Base-by-base conservation (phyloP, 1,284 basidiomycete genomes). In the Trichosporon sp. region DNA sequence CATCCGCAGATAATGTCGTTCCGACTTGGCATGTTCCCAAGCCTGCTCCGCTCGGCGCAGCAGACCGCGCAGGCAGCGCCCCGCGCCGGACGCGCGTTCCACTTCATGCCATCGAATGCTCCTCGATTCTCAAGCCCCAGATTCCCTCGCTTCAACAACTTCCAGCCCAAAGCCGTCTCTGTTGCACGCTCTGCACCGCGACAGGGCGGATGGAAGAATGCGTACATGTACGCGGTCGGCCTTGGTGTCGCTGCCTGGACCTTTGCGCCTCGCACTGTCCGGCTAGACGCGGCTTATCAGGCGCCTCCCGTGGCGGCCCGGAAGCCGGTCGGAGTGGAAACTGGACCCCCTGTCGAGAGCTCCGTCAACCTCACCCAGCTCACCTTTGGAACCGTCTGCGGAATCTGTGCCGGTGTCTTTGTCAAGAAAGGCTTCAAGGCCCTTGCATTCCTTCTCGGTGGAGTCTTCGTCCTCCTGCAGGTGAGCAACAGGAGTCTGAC, bases 351-450 rank as follows among this genome's bases (percentile, higher is more conserved):
- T 10, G 61, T 66, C 84, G 72, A 82, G 59, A 92, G 90, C 36
- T 84, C 86, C 1, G 83, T 95, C 29, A 89, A 87, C 67, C 66
- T 87, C n/a, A 91, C 90, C 74, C 87, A 95, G 73, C 86, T 97
- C 54, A 84, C 87, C 0, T 96, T 97, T 74, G 94, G 95, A 32
- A 90, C 91, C 13, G 86, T 90, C 1, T 87, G 88, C 65, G 92
- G 94, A 2, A 78, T 97, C 58, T 97, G 92, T 73, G 87, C 92
- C 0, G 95, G 95, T 0, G 85, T 97, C 0, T 98, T 98, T 75
- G 84, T 96, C 72, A 96, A 95, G 82, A 96, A 96, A 80, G 95
- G 95, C 31, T 87, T 89, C 37, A 92, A 88, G 77, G 82, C 86
- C 2, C 79, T 91, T 23, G 95, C 93, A 0, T 94, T 93, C 79